Conservation (phyloP, 495 filamentous ascomycete species). For the Aspergillus saccharolyticus region DNA sequence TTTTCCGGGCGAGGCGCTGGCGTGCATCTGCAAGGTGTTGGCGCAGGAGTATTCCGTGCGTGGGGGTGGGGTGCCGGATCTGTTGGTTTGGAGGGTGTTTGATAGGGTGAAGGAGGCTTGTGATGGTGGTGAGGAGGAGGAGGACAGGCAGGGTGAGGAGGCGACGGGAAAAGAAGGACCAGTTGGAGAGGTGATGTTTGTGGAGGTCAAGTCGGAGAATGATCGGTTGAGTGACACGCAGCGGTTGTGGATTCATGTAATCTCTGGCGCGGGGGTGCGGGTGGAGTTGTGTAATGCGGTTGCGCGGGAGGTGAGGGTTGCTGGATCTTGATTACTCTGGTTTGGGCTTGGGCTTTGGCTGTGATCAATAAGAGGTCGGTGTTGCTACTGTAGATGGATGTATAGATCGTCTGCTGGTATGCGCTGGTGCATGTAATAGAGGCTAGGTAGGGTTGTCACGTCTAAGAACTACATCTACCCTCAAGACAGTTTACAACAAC, state of each 20-base stretch:
- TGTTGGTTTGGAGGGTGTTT: conserved; percentile 72
- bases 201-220: conserved; percentile 92
- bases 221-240: conserved; percentile 96
- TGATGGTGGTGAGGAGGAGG: background rate
- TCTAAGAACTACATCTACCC: no score
- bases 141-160: background rate
- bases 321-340: background rate
- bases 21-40: conserved; percentile 83
- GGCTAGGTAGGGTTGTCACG: background rate
- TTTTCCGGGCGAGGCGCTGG: conserved; percentile 74
- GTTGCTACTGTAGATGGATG: no score
- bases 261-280: conserved; percentile 73
- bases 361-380: no score
- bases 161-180: conserved; percentile 10
- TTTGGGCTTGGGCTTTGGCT: background rate
- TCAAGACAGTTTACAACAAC: no score
- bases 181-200: conserved; percentile 67
- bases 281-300: conserved; percentile 89
- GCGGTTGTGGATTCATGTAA: conserved; percentile 91
- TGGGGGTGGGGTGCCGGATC: conserved; percentile 84
- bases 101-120: background rate
- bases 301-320: conserved; percentile 59
- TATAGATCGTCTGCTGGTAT: background rate
- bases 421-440: background rate
- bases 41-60: conserved; percentile 88